Evolutionary conservation across 306 rosid genomes (phyloP).

Genomic region (Mimosa bimucronata): DNA sequence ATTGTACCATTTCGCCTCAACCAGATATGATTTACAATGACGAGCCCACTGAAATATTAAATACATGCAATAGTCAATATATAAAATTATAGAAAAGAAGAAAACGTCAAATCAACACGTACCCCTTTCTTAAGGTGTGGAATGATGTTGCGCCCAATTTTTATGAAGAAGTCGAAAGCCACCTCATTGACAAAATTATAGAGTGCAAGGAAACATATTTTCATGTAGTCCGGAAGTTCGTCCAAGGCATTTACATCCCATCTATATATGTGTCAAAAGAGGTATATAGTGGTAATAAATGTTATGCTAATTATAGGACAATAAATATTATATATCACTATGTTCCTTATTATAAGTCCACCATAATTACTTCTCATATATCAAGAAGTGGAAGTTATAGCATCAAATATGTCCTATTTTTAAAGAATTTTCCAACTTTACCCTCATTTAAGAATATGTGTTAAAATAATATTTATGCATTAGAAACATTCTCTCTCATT

Average conservation of each 20-base stretch:
- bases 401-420: too few species aligned
- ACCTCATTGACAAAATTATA: neutral
- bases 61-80: too few species aligned
- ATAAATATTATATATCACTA: neutral
- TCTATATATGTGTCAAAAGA: neutral
- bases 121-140: conserved; percentile 20
- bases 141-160: neutral
- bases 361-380: too few species aligned
- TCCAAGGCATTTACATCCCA: neutral
- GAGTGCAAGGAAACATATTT: neutral
- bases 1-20: neutral
- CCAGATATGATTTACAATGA: neutral
- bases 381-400: too few species aligned
- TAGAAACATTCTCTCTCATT: too few species aligned
- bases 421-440: too few species aligned
- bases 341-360: too few species aligned
- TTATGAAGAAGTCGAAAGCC: conserved; percentile 1
- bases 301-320: neutral
- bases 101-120: neutral
- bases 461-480: too few species aligned
- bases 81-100: too few species aligned
- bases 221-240: neutral
- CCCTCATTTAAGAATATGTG: too few species aligned
- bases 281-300: neutral
- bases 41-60: conserved; percentile 36